phyloP scores from a whole-genome alignment of 2,329 filamentous ascomycete species.

The Raffaelea albimanens region DNA sequence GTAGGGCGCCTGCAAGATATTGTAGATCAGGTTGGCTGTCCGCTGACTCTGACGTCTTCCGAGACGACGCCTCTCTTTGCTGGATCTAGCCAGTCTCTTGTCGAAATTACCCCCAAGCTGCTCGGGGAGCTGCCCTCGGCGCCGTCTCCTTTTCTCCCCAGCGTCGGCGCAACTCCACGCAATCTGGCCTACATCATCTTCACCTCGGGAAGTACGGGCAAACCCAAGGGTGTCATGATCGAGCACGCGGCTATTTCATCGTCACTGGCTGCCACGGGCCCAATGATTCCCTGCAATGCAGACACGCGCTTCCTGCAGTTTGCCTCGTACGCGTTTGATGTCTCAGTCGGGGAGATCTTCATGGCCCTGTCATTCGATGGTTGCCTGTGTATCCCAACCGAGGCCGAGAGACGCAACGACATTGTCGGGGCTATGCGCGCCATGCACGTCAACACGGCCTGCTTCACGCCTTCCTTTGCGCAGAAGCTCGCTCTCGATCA shows the following conservation, averaged over 20 bases:
- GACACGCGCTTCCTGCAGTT: conserved; percentile 42
- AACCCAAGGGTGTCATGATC: conserved; percentile 49
- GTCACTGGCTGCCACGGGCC: conserved; percentile 27
- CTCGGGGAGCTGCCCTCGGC: neutral
- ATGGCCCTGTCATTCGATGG: conserved; percentile 45
- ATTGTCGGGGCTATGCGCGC: neutral
- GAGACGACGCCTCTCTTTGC: conserved; percentile 6
- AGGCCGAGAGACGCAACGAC: neutral
- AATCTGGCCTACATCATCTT: conserved; percentile 40
- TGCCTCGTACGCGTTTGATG: conserved; percentile 48
- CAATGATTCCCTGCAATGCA: conserved; percentile 35
- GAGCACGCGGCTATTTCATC: conserved; percentile 48
- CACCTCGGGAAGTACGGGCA: conserved; percentile 49
- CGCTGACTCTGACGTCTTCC: neutral
- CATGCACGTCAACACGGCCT: conserved; percentile 31
- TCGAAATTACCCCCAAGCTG: neutral
- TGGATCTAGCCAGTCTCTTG: neutral
- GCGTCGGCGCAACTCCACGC: no score
- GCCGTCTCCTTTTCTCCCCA: conserved; percentile 20
- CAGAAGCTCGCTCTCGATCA: conserved; percentile 39
- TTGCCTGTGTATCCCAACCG: conserved; percentile 45
- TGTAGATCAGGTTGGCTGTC: neutral
- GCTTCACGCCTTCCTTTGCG: conserved; percentile 23
- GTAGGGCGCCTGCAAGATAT: conserved; percentile 31
- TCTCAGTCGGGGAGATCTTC: conserved; percentile 43